Percentiles rank a stretch among this genome's conserved stretches.
These are phyloP conservation scores for Fraxinus nigra DNA, from an alignment of 305 asterid species.

Conservation along the genomic window DNA sequence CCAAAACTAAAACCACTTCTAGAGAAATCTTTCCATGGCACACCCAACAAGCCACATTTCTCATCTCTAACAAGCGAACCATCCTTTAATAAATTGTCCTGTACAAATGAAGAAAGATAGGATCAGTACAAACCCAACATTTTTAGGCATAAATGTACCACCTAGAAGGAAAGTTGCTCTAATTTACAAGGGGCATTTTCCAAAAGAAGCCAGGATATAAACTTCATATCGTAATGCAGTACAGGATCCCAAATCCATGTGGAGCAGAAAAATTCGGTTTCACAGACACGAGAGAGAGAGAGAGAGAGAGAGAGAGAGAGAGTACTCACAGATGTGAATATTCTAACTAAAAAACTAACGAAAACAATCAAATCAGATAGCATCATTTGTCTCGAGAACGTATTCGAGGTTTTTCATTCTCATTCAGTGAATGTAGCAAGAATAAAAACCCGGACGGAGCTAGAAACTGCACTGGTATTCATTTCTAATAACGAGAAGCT, in stretches of 20 bases:
- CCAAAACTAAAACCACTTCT: constrained; percentile 50
- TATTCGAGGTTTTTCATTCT: not conserved
- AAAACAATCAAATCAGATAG: not conserved
- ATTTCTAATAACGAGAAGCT: not conserved
- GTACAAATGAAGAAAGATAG: constrained; percentile 13
- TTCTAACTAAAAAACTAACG: not conserved
- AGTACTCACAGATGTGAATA: not conserved
- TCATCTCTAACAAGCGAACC: constrained; percentile 22
- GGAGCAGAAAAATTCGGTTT: not conserved
- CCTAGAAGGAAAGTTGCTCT: not conserved
- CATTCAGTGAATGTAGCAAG: not conserved
- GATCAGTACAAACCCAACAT: not conserved
- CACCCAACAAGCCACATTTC: constrained; percentile 49
- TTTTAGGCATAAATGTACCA: constrained; percentile 12
- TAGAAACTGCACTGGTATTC: not conserved
- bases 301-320: not conserved
- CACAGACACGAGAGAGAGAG: not conserved
- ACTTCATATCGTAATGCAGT: not conserved
- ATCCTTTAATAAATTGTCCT: constrained; percentile 34
- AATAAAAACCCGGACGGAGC: not conserved
- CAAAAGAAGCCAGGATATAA: constrained; percentile 2
- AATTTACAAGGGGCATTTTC: not conserved
- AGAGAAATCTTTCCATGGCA: constrained; percentile 78
- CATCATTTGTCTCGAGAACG: not conserved
- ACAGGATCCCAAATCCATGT: not conserved